Percentiles rank a stretch among this genome's conserved stretches.
Conservation (phyloP, 2,329 filamentous ascomycete species). For the Calonectria hawksworthii region DNA sequence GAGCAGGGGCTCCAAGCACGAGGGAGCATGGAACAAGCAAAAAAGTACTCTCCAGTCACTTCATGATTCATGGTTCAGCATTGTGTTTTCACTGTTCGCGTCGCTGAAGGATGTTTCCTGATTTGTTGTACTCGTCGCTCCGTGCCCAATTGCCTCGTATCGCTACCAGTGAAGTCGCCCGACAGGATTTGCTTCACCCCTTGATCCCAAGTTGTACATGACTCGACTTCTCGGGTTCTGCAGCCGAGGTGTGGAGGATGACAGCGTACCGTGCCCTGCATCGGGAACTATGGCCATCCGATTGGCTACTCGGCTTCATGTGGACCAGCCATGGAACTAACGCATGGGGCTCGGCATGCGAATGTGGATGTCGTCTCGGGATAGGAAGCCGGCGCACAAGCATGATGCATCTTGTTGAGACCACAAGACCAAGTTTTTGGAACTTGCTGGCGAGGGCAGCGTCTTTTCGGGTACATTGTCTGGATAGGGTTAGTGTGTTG, state of each 20-base stretch:
- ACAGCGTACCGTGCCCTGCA: neutral
- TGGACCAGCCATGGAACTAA: neutral
- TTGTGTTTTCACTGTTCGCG: neutral
- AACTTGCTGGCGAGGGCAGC: neutral
- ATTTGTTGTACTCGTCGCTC: neutral
- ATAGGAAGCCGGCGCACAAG: neutral
- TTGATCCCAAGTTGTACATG: neutral
- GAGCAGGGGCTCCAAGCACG: neutral
- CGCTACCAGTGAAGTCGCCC: neutral
- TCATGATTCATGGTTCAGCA: neutral
- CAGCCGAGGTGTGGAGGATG: constrained; percentile 8
- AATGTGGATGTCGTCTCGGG: neutral
- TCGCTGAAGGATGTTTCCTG: neutral
- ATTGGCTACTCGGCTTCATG: constrained; percentile 28
- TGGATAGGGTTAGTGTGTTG: neutral
- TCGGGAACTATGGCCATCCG: constrained; percentile 27
- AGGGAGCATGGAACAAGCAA: too few species aligned
- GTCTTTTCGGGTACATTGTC: neutral
- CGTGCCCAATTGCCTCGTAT: neutral
- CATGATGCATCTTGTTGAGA: neutral
- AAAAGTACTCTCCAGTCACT: neutral
- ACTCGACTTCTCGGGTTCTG: neutral
- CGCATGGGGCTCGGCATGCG: neutral
- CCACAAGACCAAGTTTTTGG: neutral
- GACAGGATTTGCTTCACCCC: neutral